phyloP scores from a whole-genome alignment of 352 stramenopile genomes.

The Phytopythium montanum region DNA sequence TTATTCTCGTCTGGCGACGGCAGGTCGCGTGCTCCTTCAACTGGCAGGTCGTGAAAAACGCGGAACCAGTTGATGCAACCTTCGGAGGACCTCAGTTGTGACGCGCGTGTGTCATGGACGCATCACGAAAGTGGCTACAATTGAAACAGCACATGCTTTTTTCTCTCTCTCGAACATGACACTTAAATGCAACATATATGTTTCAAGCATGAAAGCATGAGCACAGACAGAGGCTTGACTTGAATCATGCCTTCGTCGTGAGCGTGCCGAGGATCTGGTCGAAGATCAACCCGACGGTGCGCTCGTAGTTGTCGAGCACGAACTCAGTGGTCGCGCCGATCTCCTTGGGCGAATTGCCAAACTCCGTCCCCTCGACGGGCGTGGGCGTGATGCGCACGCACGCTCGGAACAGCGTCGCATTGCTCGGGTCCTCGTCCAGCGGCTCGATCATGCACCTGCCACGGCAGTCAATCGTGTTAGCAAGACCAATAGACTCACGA shows the following conservation, averaged over 20 bases:
- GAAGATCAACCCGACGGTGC: slow-evolving; percentile 32
- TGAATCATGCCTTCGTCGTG: slow-evolving; percentile 1
- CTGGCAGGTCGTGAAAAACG: background rate
- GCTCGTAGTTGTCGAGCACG: slow-evolving; percentile 34
- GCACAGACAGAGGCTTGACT: too few species aligned
- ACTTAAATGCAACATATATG: too few species aligned
- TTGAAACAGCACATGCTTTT: too few species aligned
- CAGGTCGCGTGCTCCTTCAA: background rate
- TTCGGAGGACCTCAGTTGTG: slow-evolving; percentile 2
- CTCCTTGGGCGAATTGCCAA: slow-evolving; percentile 24
- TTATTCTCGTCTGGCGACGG: background rate
- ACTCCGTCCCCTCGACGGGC: slow-evolving; percentile 15
- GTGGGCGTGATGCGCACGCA: slow-evolving; percentile 44
- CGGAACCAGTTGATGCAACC: slow-evolving; percentile 4
- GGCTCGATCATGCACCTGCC: slow-evolving; percentile 47
- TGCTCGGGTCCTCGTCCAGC: slow-evolving; percentile 24
- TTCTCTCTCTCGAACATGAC: too few species aligned
- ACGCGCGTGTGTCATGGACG: slow-evolving; percentile 1
- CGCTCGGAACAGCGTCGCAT: slow-evolving; percentile 39
- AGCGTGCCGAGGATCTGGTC: slow-evolving; percentile 28
- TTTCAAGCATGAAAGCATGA: too few species aligned
- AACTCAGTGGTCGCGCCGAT: slow-evolving; percentile 35
- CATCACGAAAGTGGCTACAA: background rate
- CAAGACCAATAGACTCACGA: background rate
- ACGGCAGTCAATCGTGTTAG: background rate